phyloP scores from a whole-genome alignment of 1,284 basidiomycete genomes.

The Exobasidium cylindrosporum region DNA sequence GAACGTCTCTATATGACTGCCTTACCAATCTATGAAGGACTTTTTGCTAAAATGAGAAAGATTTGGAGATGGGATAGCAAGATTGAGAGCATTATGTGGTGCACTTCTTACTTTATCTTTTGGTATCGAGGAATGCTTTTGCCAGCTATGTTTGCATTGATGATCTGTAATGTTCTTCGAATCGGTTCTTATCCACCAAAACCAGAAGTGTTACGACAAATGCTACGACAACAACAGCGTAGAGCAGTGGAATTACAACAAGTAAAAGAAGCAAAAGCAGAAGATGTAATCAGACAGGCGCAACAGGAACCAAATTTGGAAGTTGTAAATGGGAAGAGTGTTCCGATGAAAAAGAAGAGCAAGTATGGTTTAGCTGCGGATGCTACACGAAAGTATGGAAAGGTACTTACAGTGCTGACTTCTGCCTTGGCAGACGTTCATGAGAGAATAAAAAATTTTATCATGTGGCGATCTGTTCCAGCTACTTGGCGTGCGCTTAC shows the following conservation, averaged over 20 bases:
- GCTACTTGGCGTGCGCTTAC: slow-evolving; percentile 25
- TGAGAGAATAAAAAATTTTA: slow-evolving; percentile 30
- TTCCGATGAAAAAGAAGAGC: slow-evolving; percentile 15
- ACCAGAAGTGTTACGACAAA: slow-evolving; percentile 12
- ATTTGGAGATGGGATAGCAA: slow-evolving; percentile 29
- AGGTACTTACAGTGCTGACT: slow-evolving; percentile 17
- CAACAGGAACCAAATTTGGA: background rate
- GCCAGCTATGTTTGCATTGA: slow-evolving; percentile 12
- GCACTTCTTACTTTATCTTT: slow-evolving; percentile 22
- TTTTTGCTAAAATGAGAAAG: slow-evolving; percentile 16
- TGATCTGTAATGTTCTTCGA: slow-evolving; percentile 23
- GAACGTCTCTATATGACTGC: slow-evolving; percentile 19
- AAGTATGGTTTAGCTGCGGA: slow-evolving; percentile 16
- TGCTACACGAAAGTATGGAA: slow-evolving; percentile 19
- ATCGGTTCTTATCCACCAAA: slow-evolving; percentile 15
- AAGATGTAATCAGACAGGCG: slow-evolving; percentile 6
- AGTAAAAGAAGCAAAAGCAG: background rate
- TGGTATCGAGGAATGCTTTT: slow-evolving; percentile 28
- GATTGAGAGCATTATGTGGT: slow-evolving; percentile 15
- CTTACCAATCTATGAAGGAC: slow-evolving; percentile 23
- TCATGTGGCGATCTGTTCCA: slow-evolving; percentile 22
- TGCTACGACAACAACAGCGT: slow-evolving; percentile 12
- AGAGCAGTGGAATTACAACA: slow-evolving; percentile 8
- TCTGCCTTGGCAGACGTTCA: slow-evolving; percentile 23
- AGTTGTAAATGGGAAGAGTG: background rate